Base-by-base conservation (phyloP, 176 grass and related monocot species). In the Thalia dealbata region DNA sequence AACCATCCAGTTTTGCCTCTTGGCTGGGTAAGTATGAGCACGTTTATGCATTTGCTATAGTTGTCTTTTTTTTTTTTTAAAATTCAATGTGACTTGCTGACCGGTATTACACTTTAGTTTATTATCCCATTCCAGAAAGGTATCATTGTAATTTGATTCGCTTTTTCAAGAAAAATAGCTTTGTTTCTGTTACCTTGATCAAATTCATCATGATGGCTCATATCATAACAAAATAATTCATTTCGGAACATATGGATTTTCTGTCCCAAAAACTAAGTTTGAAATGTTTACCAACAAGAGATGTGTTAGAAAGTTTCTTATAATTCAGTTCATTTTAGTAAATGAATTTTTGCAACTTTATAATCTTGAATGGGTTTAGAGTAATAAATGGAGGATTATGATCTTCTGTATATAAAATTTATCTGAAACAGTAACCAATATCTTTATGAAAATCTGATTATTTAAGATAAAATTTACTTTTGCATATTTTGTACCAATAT, bases 21-120 rank as follows among this genome's bases (percentile, higher is more conserved):
- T 59, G 83, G 85, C 85, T 93, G 90, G 95, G 95, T 99, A 64
- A 87, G 87, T 84, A 65, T 67, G 42, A 23, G 41, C 11, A 18
- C 71, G 23, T 65, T 73, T 27, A 15, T 43, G 63, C 42, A 73
- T 77, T 61, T 50, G 48, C 38, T 28, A 55, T 63, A 21, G n/a
- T n/a, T n/a, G n/a, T n/a, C n/a, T n/a, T n/a, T n/a, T n/a, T n/a
- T n/a, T n/a, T n/a, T n/a, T 46, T 26, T 48, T 29, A 26, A 21
- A 21, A 6, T 69, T 8, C 61, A 63, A 63, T 63, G 61, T 12
- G 10, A 28, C 14, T 3, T 28, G 9, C 61, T 14, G 23, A 63
- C 27, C 2, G 10, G 13, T 63, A 28, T 63, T 63, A n/a, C 4
- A 56, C 16, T 22, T 56, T 14, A 28, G 23, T 63, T 63, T 27